Conservation (phyloP, 2,329 filamentous ascomycete species). For the Sclerotinia sclerotiorum region DNA sequence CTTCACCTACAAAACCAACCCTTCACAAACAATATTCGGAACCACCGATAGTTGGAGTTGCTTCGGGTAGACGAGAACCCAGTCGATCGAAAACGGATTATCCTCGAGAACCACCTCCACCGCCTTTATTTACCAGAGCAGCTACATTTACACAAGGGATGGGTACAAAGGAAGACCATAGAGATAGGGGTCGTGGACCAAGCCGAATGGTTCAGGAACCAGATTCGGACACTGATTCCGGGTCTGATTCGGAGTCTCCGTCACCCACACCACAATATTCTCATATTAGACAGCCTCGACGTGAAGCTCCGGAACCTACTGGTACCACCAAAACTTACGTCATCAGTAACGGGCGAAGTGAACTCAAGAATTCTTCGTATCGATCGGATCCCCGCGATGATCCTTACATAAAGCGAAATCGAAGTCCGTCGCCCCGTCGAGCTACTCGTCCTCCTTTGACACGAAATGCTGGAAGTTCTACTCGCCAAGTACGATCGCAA, state of each 20-base stretch:
- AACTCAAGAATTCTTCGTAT: slow-evolving; percentile 25
- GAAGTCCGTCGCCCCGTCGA: slow-evolving; percentile 33
- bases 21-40: slow-evolving; percentile 37
- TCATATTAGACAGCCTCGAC: slow-evolving; percentile 21
- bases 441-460: slow-evolving; percentile 28
- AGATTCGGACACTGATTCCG: slow-evolving; percentile 18
- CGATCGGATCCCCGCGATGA: slow-evolving; percentile 30
- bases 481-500: slow-evolving; percentile 26
- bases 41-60: slow-evolving; percentile 31
- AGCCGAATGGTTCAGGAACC: slow-evolving; percentile 28
- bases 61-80: slow-evolving; percentile 31
- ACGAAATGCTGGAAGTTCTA: slow-evolving; percentile 19
- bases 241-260: slow-evolving; percentile 17
- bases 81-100: slow-evolving; percentile 39
- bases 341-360: slow-evolving; percentile 30
- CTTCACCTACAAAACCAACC: slow-evolving; percentile 31
- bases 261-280: slow-evolving; percentile 19
- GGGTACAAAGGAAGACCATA: slow-evolving; percentile 13
- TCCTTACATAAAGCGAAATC: slow-evolving; percentile 29
- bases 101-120: slow-evolving; percentile 28
- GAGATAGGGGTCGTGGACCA: slow-evolving; percentile 31
- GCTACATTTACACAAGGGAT: slow-evolving; percentile 33
- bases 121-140: slow-evolving; percentile 36
- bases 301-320: slow-evolving; percentile 27
- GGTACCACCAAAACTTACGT: slow-evolving; percentile 29